Evolutionary conservation across 1,284 basidiomycete genomes (phyloP).

Genomic region (Pterula multifida): DNA sequence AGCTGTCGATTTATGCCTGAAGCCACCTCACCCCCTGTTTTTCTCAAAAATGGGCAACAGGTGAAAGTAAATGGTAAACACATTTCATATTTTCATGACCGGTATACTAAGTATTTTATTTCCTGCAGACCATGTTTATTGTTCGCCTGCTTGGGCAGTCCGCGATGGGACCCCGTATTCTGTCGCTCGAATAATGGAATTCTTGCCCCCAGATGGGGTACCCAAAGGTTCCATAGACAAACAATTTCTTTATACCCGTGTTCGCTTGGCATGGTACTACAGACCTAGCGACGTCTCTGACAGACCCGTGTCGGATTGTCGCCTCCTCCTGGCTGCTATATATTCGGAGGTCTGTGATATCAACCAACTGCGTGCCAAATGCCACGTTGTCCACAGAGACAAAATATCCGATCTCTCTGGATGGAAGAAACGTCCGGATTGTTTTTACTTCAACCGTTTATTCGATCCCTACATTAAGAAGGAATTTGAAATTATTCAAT

Average conservation of each 20-base stretch:
- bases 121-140: constrained; percentile 89
- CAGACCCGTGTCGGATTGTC: constrained; percentile 75
- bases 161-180: constrained; percentile 90
- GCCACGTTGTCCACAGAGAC: constrained; percentile 88
- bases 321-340: constrained; percentile 86
- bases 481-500: constrained; percentile 92
- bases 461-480: constrained; percentile 98
- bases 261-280: constrained; percentile 88
- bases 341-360: constrained; percentile 92
- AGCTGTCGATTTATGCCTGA: neutral
- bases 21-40: constrained; percentile 21
- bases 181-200: constrained; percentile 93
- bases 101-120: constrained; percentile 12
- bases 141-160: constrained; percentile 81
- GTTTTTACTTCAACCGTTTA: constrained; percentile 89
- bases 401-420: constrained; percentile 86
- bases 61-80: constrained; percentile 72
- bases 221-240: constrained; percentile 41
- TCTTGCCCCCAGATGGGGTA: constrained; percentile 68
- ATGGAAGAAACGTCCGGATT: constrained; percentile 93
- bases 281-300: constrained; percentile 83
- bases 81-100: constrained; percentile 6
- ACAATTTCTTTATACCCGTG: constrained; percentile 62
- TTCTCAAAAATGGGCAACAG: constrained; percentile 66
- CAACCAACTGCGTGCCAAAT: constrained; percentile 82